These are phyloP conservation scores for Aspergillus diversus DNA, from an alignment of 495 filamentous ascomycete species.

Conservation along the genomic window DNA sequence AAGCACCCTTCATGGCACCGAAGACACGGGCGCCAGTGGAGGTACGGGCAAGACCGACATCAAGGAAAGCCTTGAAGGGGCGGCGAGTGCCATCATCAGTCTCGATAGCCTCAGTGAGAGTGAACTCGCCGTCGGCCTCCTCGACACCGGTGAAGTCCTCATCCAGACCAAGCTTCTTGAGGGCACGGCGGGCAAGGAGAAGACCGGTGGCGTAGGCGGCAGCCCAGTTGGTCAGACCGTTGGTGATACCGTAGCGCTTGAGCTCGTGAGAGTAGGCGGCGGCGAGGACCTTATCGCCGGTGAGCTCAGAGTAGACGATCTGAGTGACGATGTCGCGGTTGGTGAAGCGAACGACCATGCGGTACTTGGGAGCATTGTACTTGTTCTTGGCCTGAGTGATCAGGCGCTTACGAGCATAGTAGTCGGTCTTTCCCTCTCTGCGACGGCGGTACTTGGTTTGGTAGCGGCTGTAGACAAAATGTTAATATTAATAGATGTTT, in stretches of 20 bases:
- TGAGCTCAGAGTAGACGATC: constrained; percentile 95
- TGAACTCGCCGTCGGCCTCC: constrained; percentile 93
- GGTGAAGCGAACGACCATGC: constrained; percentile 99
- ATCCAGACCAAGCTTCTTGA: constrained; percentile 94
- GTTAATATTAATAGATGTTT: constrained; percentile 20
- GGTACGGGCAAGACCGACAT: constrained; percentile 95
- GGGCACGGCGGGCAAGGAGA: constrained; percentile 91
- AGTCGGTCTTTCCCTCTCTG: constrained; percentile 97
- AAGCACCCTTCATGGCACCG: constrained; percentile 99
- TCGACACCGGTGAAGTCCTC: constrained; percentile 91
- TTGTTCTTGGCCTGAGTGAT: constrained; percentile 99
- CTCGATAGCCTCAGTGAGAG: constrained; percentile 88
- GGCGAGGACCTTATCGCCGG: constrained; percentile 93
- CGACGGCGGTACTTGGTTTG: constrained; percentile 99
- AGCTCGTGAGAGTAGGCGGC: constrained; percentile 98
- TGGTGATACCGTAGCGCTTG: constrained; percentile 91
- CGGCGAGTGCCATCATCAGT: constrained; percentile 81
- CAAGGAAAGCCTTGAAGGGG: constrained; percentile 98
- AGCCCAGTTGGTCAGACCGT: constrained; percentile 99
- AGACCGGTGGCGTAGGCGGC: constrained; percentile 97
- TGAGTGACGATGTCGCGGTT: constrained; percentile 99
- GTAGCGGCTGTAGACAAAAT: constrained; percentile 72
- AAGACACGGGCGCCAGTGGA: constrained; percentile 98
- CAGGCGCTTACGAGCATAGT: constrained; percentile 99
- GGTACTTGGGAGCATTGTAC: constrained; percentile 99